Percentiles rank a stretch among this genome's conserved stretches.
These are phyloP conservation scores for Pterocarpus santalinus DNA, from an alignment of 306 rosid species.

Conservation along the genomic window DNA sequence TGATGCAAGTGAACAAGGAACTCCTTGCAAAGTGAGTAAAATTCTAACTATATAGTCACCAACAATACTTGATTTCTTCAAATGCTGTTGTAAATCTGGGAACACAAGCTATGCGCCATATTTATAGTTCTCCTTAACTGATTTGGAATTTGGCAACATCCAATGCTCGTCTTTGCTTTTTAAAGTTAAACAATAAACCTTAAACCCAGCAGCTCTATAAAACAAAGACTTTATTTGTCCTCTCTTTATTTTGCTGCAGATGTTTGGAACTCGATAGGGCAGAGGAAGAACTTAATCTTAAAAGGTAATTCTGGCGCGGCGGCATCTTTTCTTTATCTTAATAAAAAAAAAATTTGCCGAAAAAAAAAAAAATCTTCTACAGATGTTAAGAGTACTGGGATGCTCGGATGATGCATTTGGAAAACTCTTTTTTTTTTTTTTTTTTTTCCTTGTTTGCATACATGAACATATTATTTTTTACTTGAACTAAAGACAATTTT, in stretches of 20 bases:
- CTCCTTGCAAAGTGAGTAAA: slow-evolving; percentile 70
- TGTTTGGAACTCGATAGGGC: slow-evolving; percentile 63
- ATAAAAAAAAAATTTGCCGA: too few relatives aligned
- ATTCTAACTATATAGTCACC: slow-evolving; percentile 32
- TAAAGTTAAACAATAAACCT: background rate
- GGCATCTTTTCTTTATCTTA: background rate
- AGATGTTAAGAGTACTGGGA: slow-evolving; percentile 25
- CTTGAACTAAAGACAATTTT: too few relatives aligned
- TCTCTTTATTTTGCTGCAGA: slow-evolving; percentile 51
- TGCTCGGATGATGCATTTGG: slow-evolving; percentile 20
- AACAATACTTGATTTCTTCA: slow-evolving; percentile 13
- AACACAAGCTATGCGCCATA: slow-evolving; percentile 21
- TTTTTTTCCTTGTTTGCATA: background rate
- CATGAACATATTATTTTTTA: too few relatives aligned
- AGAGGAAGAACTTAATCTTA: slow-evolving; percentile 62
- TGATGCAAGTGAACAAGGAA: slow-evolving; percentile 60
- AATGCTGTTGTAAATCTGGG: slow-evolving; percentile 15
- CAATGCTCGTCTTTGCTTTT: slow-evolving; percentile 18
- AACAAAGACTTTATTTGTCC: slow-evolving; percentile 31
- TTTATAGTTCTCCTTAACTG: slow-evolving; percentile 3
- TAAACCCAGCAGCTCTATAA: background rate
- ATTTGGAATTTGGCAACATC: slow-evolving; percentile 39
- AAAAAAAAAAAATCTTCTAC: too few relatives aligned
- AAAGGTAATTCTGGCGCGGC: slow-evolving; percentile 65
- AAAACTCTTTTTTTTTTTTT: too few relatives aligned